These are phyloP conservation scores for Drechslera avenae DNA, from an alignment of 2,329 filamentous ascomycete species.

Conservation along the genomic window DNA sequence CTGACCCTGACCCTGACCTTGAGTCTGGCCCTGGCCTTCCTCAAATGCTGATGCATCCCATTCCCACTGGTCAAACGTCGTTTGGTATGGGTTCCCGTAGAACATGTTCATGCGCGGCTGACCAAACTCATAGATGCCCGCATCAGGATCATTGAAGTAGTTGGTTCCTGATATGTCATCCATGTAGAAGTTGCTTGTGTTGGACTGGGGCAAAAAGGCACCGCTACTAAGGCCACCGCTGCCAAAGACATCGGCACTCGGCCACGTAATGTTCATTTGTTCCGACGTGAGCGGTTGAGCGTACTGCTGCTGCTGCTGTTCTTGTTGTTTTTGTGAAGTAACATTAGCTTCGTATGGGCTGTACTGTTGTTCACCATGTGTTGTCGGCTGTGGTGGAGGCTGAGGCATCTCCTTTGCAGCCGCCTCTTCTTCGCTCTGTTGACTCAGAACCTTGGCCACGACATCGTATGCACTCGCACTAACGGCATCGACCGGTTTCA, in stretches of 20 bases:
- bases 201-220: too few relatives aligned
- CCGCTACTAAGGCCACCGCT: too few relatives aligned
- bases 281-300: too few relatives aligned
- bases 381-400: neutral
- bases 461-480: constrained; percentile 37
- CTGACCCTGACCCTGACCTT: too few relatives aligned
- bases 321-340: neutral
- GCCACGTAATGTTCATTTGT: too few relatives aligned
- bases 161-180: too few relatives aligned
- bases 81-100: neutral
- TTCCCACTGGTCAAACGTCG: constrained; percentile 16
- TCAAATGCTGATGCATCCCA: constrained; percentile 5
- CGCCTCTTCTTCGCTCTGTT: constrained; percentile 2
- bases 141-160: too few relatives aligned
- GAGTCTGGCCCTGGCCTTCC: neutral
- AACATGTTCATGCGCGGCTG: too few relatives aligned
- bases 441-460: constrained; percentile 17
- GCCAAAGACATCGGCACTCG: too few relatives aligned
- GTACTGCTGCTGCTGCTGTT: too few relatives aligned
- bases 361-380: neutral
- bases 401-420: neutral
- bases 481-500: constrained; percentile 35
- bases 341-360: neutral
- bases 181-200: too few relatives aligned
- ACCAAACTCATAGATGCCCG: too few relatives aligned